A percentile compares a stretch with the other conserved stretches of the same genome.
These are phyloP conservation scores for Avena atlantica DNA, from an alignment of 176 grass and related monocot genomes.

Conservation along the genomic window DNA sequence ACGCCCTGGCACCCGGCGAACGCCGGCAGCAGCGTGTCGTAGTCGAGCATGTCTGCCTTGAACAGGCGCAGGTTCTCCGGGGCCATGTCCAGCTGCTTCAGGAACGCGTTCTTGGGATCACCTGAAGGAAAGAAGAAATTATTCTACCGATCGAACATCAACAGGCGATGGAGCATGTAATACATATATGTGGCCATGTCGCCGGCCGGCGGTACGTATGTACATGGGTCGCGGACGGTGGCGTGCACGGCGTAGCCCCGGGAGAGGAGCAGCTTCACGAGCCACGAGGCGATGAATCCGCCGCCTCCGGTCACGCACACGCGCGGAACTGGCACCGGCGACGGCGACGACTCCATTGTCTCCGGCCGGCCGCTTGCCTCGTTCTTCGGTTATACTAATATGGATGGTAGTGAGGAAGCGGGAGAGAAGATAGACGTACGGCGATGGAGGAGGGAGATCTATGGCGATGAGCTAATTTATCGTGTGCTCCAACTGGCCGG, in stretches of 20 bases:
- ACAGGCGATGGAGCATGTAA: not conserved
- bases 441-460: not conserved
- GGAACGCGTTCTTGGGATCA: constrained; percentile 51
- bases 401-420: no score
- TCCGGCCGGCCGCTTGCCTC: no score
- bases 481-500: not conserved
- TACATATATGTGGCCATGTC: not conserved
- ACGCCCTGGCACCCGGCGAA: constrained; percentile 55
- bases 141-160: no score
- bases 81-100: constrained; percentile 50
- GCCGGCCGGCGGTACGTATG: no score
- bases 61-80: constrained; percentile 58
- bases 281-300: not conserved
- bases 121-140: constrained; percentile 8
- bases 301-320: constrained; percentile 51
- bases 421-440: not conserved
- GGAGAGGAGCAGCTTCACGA: not conserved
- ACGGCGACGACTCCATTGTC: not conserved
- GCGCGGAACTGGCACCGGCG: not conserved
- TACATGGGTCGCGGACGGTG: constrained; percentile 39
- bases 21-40: constrained; percentile 35
- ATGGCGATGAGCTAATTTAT: no score
- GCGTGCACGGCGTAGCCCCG: not conserved
- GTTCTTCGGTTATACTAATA: no score
- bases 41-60: constrained; percentile 66